These are phyloP conservation scores for Eragrostis curvula DNA, from an alignment of 176 grass and related monocot genomes.

Conservation along the genomic window DNA sequence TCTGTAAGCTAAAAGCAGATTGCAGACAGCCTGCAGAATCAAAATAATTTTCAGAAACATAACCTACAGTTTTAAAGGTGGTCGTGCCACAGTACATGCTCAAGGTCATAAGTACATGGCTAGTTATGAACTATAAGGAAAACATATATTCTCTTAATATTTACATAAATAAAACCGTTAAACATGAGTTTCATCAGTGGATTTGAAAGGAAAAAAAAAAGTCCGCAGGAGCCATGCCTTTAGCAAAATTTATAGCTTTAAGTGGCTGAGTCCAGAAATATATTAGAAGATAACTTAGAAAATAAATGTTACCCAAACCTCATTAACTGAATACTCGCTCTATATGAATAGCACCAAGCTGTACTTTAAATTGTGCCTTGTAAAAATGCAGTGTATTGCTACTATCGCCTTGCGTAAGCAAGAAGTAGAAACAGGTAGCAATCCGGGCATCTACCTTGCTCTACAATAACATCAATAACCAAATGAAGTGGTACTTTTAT, in stretches of 20 bases:
- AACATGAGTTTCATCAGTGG: neutral
- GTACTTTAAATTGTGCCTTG: neutral
- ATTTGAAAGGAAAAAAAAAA: neutral
- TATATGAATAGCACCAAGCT: neutral
- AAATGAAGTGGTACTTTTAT: conserved; percentile 67
- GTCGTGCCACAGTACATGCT: neutral
- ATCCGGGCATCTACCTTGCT: conserved; percentile 56
- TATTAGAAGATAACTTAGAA: neutral
- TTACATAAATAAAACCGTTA: conserved; percentile 6
- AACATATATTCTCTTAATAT: neutral
- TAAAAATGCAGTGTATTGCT: neutral
- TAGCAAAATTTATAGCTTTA: neutral
- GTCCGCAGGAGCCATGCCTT: neutral
- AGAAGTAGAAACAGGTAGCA: neutral
- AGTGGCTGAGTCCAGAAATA: neutral
- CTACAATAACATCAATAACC: conserved; percentile 64
- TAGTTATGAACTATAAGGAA: neutral
- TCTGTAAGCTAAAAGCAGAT: conserved; percentile 65
- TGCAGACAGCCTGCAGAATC: conserved; percentile 65
- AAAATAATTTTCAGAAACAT: conserved; percentile 13
- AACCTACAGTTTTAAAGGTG: neutral
- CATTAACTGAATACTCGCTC: neutral
- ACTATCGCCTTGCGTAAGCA: neutral
- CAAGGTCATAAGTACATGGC: neutral
- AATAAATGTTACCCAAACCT: neutral